These are phyloP conservation scores for Pseudogymnoascus sp. DNA, from an alignment of 2,329 filamentous ascomycete species.

Conservation along the genomic window DNA sequence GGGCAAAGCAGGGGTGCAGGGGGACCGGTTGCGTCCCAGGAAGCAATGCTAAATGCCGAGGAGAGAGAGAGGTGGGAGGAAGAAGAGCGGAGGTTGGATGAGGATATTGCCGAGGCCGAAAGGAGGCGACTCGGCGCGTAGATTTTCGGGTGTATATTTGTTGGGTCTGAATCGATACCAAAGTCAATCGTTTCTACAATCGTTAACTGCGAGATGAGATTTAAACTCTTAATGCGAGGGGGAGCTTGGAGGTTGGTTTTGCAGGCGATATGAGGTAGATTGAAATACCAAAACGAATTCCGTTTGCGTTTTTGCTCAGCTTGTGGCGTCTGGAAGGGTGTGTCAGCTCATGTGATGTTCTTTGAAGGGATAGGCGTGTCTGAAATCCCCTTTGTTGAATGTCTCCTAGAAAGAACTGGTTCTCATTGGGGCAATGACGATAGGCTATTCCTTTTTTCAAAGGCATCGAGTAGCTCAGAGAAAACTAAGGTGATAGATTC, in stretches of 20 bases:
- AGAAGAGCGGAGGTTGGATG: neutral
- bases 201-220: neutral
- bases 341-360: neutral
- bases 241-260: neutral
- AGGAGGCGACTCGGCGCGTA: slow-evolving; percentile 1
- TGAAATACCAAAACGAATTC: neutral
- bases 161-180: neutral
- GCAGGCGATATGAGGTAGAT: neutral
- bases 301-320: neutral
- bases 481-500: neutral
- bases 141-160: neutral
- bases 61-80: slow-evolving; percentile 3
- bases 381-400: neutral
- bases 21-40: neutral
- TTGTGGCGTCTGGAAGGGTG: neutral
- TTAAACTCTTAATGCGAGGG: neutral
- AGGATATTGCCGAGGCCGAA: slow-evolving; percentile 6
- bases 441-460: neutral
- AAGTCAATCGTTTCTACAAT: neutral
- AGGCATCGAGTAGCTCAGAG: neutral
- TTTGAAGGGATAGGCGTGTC: neutral
- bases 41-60: neutral
- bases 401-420: neutral
- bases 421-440: neutral
- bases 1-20: neutral